phyloP scores from a whole-genome alignment of 2,329 filamentous ascomycete genomes.

The Didymella segeticola region DNA sequence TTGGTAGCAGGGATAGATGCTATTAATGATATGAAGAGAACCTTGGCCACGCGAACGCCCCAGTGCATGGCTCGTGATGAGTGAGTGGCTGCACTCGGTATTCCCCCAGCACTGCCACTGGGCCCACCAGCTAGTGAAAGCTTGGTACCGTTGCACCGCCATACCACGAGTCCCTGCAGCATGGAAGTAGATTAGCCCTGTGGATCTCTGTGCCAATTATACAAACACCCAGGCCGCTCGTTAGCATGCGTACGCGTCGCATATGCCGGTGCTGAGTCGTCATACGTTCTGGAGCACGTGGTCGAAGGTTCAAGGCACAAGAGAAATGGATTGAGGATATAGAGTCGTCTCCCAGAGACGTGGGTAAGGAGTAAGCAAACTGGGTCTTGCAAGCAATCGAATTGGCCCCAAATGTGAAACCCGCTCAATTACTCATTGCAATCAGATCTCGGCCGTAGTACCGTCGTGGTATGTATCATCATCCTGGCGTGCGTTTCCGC shows the following conservation, averaged over 20 bases:
- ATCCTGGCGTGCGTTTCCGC: slow-evolving; percentile 30
- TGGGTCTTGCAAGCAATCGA: slow-evolving; percentile 30
- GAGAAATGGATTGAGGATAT: slow-evolving; percentile 46
- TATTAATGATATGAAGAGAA: background rate
- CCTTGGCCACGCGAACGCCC: background rate
- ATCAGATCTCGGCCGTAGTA: slow-evolving; percentile 35
- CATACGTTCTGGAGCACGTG: too few species aligned
- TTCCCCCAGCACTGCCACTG: slow-evolving; percentile 13
- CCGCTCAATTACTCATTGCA: slow-evolving; percentile 38
- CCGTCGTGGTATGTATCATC: slow-evolving; percentile 41
- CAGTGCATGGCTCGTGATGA: background rate
- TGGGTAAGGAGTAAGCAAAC: slow-evolving; percentile 29
- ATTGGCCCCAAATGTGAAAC: slow-evolving; percentile 29
- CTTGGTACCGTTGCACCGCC: slow-evolving; percentile 27
- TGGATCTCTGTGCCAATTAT: slow-evolving; percentile 11
- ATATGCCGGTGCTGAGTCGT: too few species aligned
- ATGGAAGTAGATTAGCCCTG: slow-evolving; percentile 10
- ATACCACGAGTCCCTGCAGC: slow-evolving; percentile 22
- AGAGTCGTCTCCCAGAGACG: slow-evolving; percentile 35
- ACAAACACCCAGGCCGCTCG: slow-evolving; percentile 1
- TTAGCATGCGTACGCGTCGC: slow-evolving; percentile 1
- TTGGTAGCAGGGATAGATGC: background rate
- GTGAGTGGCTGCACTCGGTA: slow-evolving; percentile 2
- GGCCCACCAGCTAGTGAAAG: slow-evolving; percentile 22
- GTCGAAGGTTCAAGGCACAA: slow-evolving; percentile 22